Evolutionary conservation across 805 yeast genomes (phyloP), one percentile per base, ranked within the genome.

Genomic region (Zygoascus bituminiphila): DNA sequence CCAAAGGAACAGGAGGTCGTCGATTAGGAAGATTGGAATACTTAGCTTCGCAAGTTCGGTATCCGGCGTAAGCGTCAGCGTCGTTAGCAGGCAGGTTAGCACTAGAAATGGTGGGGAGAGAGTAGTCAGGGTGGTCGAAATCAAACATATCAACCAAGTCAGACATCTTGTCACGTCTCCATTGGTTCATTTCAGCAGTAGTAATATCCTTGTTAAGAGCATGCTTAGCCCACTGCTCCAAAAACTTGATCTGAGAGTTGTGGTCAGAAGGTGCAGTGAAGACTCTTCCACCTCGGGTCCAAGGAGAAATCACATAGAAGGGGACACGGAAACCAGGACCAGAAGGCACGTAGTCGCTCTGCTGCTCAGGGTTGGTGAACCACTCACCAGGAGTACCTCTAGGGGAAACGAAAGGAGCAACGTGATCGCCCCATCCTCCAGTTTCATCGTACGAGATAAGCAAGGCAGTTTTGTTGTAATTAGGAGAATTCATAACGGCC

Each of bases 371-470:
- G 43, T 57, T 55, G 15, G 44, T 45, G 31, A 51, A 25, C 61
- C 61, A 57, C 43, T 57, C 59, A 8, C 57, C 59, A 25, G 48
- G 50, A 29, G 60, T 57, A 15, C 60, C 61, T 40, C 50, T 48
- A 25, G 56, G 57, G 21, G 61, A 24, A 17, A 53, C 40, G 49
- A 52, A 55, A 21, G 61, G 61, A 20, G 49, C 46, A 39, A 57
- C 61, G 39, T 57, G 61, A 44, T 57, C 61, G 44, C 60, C 60
- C 55, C 55, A 57, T 45, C 60, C 61, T 19, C 61, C 61, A 42
- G 61, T 55, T 45, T 57, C 61, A 46, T 57, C 61, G 44, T 57
- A 57, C 12, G 59, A 49, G 29, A 55, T 49, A 26, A 57, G 25
- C 20, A 57, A 45, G 15, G 48, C 58, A 26, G 61, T 57, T 24